Conservation (phyloP, 2,329 filamentous ascomycete species). For the Xylariaceae sp. region DNA sequence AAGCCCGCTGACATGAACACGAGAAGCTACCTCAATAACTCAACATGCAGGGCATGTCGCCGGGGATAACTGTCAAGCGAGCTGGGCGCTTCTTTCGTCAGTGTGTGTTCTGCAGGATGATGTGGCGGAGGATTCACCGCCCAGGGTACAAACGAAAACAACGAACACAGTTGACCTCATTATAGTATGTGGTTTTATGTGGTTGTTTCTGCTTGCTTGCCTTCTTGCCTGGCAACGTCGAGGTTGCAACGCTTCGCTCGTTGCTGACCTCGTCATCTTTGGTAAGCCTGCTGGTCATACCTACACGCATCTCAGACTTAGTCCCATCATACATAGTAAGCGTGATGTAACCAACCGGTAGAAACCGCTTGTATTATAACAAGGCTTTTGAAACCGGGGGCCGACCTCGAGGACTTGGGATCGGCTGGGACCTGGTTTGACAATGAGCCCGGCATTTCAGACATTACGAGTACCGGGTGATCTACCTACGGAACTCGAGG, state of each 20-base stretch:
- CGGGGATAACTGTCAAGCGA: slow-evolving; percentile 15
- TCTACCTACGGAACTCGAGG: slow-evolving; percentile 11
- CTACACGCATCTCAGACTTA: background rate
- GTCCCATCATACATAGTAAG: slow-evolving; percentile 1
- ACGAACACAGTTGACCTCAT: background rate
- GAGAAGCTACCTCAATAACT: slow-evolving; percentile 10
- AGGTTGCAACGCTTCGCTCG: background rate
- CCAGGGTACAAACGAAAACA: slow-evolving; percentile 15
- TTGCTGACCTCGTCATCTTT: background rate
- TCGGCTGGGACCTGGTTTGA: slow-evolving; percentile 8
- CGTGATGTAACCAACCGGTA: slow-evolving; percentile 16
- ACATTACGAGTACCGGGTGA: slow-evolving; percentile 5
- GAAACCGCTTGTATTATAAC: slow-evolving; percentile 12
- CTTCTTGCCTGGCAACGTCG: background rate
- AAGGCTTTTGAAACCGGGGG: slow-evolving; percentile 17
- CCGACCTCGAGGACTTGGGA: slow-evolving; percentile 10
- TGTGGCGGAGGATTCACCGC: slow-evolving; percentile 21
- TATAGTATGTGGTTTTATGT: background rate
- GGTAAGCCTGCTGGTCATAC: slow-evolving; percentile 2
- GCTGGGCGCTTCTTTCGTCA: slow-evolving; percentile 14
- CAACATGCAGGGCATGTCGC: slow-evolving; percentile 12
- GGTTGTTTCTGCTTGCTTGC: background rate
- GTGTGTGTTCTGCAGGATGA: slow-evolving; percentile 21
- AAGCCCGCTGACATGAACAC: slow-evolving; percentile 5
- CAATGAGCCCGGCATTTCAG: slow-evolving; percentile 10